Percentiles rank a stretch among this genome's conserved stretches.
Conservation (phyloP, 2,329 filamentous ascomycete genomes). For the Talaromyces sp. region DNA sequence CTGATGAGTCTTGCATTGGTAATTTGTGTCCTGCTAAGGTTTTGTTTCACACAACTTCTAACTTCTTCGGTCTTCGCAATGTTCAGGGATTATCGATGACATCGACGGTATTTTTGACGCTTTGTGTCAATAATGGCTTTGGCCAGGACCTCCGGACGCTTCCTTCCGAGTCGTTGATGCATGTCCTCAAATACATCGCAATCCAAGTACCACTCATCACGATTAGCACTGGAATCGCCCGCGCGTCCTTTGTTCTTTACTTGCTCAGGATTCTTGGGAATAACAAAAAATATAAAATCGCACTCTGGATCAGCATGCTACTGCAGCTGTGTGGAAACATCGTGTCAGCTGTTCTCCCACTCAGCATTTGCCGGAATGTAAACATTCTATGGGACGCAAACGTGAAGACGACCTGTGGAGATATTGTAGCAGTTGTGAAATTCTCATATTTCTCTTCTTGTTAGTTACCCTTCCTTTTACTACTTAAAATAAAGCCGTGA, state of each 20-base stretch:
- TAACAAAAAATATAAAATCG: slow-evolving; percentile 12
- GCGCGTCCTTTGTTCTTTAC: slow-evolving; percentile 21
- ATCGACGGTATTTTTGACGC: background rate
- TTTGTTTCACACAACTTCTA: slow-evolving; percentile 1
- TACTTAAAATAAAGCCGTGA: background rate
- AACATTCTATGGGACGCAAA: background rate
- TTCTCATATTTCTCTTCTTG: background rate
- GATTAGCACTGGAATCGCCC: slow-evolving; percentile 15
- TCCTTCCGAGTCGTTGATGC: background rate
- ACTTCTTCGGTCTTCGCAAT: background rate
- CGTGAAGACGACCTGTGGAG: background rate
- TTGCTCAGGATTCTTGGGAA: slow-evolving; percentile 16
- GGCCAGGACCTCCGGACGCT: background rate
- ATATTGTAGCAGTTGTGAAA: background rate
- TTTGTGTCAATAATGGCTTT: background rate
- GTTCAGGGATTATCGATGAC: background rate
- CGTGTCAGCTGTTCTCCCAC: slow-evolving; percentile 3
- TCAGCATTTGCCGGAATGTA: background rate
- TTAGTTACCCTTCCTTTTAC: background rate
- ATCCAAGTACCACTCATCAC: slow-evolving; percentile 16
- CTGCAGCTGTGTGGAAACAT: slow-evolving; percentile 19
- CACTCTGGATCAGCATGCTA: slow-evolving; percentile 13
- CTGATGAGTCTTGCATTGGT: slow-evolving; percentile 6
- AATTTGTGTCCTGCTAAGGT: slow-evolving; percentile 10
- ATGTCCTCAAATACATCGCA: background rate